phyloP scores from a whole-genome alignment of 352 stramenopile genomes.

The Poterioochromonas sp. region DNA sequence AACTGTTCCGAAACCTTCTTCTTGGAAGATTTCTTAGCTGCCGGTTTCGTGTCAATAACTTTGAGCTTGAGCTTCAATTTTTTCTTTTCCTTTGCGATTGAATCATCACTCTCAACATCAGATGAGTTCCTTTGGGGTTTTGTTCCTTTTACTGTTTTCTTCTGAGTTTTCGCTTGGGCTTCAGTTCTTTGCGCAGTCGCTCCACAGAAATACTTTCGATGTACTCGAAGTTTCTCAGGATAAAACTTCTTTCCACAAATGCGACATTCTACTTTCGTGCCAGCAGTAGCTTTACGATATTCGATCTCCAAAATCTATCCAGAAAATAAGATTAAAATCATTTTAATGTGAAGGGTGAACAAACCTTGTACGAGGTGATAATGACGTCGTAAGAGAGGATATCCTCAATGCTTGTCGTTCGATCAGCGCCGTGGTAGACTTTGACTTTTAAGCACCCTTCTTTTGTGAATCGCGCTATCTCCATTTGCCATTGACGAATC shows the following conservation, averaged over 20 bases:
- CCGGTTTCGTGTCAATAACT: background rate
- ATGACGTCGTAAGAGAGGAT: conserved; percentile 93
- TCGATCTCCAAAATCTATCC: conserved; percentile 57
- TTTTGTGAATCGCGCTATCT: conserved; percentile 84
- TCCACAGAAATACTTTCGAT: conserved; percentile 96
- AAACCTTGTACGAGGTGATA: conserved; percentile 93
- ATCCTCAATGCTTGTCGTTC: conserved; percentile 54
- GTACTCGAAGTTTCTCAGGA: conserved; percentile 80
- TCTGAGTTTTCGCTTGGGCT: conserved; percentile 66
- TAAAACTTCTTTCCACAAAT: conserved; percentile 83
- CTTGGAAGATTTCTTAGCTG: background rate
- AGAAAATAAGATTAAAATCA: no score
- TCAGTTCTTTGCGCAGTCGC: conserved; percentile 82
- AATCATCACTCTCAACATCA: background rate
- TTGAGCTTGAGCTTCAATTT: background rate
- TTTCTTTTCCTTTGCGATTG: background rate
- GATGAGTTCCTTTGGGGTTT: background rate
- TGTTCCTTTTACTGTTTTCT: conserved; percentile 48
- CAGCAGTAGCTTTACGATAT: conserved; percentile 68
- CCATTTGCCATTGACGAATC: conserved; percentile 80
- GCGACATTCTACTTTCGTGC: conserved; percentile 75
- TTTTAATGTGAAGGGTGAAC: no score
- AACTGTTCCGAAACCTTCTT: background rate
- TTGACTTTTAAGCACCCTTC: conserved; percentile 77
- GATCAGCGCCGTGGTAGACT: conserved; percentile 87